A percentile compares a stretch with the other conserved stretches of the same genome.
These are phyloP conservation scores for Fusarium sp. DNA, from an alignment of 2,329 filamentous ascomycete species.

Conservation along the genomic window DNA sequence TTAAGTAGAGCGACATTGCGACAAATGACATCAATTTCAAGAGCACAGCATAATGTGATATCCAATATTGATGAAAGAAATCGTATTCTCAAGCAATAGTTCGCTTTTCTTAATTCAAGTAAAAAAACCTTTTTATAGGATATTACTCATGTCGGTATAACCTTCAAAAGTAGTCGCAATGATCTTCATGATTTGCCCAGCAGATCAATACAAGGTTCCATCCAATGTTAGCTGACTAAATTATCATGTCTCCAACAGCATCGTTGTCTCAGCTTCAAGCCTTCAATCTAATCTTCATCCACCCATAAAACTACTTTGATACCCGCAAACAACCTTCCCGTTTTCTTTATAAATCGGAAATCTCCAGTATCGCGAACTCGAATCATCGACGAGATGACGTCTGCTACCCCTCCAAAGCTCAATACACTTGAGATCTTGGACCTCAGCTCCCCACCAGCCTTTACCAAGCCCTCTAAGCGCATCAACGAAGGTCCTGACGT, in stretches of 20 bases:
- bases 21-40: conserved; percentile 23
- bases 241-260: conserved; percentile 5
- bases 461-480: conserved; percentile 78
- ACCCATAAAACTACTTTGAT: neutral
- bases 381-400: conserved; percentile 40
- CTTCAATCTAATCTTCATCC: neutral
- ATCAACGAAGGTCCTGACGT: conserved; percentile 92
- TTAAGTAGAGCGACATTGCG: conserved; percentile 2
- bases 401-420: conserved; percentile 32
- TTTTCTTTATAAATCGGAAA: neutral
- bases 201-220: neutral
- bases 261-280: conserved; percentile 10
- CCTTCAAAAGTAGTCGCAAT: neutral
- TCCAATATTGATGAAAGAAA: neutral
- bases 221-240: conserved; percentile 28
- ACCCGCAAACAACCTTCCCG: neutral
- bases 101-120: neutral
- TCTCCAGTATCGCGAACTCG: neutral
- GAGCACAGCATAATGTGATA: neutral
- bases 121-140: too few species aligned
- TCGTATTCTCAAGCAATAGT: neutral
- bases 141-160: neutral
- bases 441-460: conserved; percentile 61
- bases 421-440: conserved; percentile 64
- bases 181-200: neutral